These are phyloP conservation scores for Linum trigynum DNA, from an alignment of 345 rosid species.

Conservation along the genomic window DNA sequence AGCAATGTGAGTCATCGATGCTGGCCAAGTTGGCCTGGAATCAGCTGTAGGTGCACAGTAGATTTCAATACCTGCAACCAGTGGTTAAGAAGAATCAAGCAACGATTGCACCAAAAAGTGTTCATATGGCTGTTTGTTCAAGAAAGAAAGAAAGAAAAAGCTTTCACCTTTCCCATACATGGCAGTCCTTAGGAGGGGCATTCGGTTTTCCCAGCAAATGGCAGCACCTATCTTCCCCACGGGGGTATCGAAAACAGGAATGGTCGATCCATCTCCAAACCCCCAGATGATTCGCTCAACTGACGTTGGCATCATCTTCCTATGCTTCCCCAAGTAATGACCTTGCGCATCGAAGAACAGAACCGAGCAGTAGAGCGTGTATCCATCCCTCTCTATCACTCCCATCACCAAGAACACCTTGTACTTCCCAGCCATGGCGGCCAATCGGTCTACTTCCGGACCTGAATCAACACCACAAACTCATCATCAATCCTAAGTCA, in stretches of 20 bases:
- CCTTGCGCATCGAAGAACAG: constrained; percentile 80
- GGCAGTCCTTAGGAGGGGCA: constrained; percentile 91
- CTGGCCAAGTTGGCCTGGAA: constrained; percentile 70
- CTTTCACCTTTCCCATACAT: constrained; percentile 80
- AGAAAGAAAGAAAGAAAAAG: neutral
- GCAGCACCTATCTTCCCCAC: constrained; percentile 87
- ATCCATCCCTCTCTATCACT: constrained; percentile 89
- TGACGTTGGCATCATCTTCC: constrained; percentile 88
- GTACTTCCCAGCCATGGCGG: constrained; percentile 78
- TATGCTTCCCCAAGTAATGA: constrained; percentile 73
- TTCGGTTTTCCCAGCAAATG: constrained; percentile 89
- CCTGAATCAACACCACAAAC: constrained; percentile 29
- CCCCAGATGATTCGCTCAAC: constrained; percentile 92
- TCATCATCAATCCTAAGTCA: neutral
- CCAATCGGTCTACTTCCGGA: constrained; percentile 73
- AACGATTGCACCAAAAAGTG: neutral
- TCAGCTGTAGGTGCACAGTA: constrained; percentile 99
- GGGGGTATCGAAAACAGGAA: constrained; percentile 73
- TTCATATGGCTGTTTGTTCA: neutral
- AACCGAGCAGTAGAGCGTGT: constrained; percentile 72
- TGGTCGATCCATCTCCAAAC: constrained; percentile 86
- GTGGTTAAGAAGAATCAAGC: neutral
- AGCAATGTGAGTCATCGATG: constrained; percentile 91
- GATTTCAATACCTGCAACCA: constrained; percentile 59
- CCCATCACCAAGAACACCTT: constrained; percentile 84